Conservation (phyloP, 106 monocot genomes). For the Dendrobium huoshanense region DNA sequence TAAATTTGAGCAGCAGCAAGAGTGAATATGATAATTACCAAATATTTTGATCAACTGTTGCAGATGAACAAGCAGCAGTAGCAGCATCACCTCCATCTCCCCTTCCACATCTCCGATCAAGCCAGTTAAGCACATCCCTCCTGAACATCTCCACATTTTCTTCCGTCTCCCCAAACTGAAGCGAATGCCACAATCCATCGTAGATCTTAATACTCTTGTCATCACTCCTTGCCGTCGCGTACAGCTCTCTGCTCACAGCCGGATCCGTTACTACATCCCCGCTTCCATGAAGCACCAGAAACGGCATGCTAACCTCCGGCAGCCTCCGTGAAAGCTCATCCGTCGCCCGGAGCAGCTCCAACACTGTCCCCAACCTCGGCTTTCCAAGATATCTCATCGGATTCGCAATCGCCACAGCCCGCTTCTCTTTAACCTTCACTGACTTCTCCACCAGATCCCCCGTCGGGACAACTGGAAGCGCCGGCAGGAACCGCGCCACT, state of each 20-base stretch:
- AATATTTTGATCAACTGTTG: background rate
- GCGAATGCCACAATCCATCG: constrained; percentile 85
- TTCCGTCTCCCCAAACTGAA: constrained; percentile 81
- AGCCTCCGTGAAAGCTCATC: constrained; percentile 43
- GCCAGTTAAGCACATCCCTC: constrained; percentile 60
- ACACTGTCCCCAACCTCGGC: constrained; percentile 82
- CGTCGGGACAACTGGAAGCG: constrained; percentile 58
- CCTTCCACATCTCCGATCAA: constrained; percentile 13
- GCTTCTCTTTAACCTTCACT: constrained; percentile 63
- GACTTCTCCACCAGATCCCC: constrained; percentile 73
- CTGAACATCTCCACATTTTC: constrained; percentile 53
- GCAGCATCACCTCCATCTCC: background rate
- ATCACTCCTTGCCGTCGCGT: constrained; percentile 48
- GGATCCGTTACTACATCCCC: constrained; percentile 86
- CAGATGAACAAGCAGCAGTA: background rate
- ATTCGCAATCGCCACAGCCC: constrained; percentile 46
- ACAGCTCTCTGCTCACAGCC: constrained; percentile 56
- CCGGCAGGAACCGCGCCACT: constrained; percentile 43
- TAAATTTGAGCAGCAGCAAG: too few relatives aligned
- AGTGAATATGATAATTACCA: background rate
- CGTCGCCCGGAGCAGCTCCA: constrained; percentile 72
- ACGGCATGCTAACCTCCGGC: constrained; percentile 54
- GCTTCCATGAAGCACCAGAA: constrained; percentile 77
- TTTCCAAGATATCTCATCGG: constrained; percentile 64
- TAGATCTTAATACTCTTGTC: constrained; percentile 83